These are phyloP conservation scores for Blepharisma stoltei DNA, from an alignment of 73 alveolate species.

Conservation along the genomic window DNA sequence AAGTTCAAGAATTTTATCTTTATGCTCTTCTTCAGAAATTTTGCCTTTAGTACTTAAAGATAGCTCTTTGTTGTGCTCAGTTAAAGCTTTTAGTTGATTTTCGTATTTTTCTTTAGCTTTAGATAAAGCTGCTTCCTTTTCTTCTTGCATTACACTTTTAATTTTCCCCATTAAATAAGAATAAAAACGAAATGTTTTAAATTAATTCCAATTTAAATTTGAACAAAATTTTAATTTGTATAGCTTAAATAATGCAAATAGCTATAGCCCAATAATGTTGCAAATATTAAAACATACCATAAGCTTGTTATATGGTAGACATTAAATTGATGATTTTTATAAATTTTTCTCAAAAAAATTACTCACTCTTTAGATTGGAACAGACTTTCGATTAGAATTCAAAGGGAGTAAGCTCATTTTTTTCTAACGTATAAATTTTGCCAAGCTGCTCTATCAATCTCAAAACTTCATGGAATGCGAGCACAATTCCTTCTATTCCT, in stretches of 20 bases:
- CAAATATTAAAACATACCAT: too few relatives aligned
- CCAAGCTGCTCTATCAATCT: not conserved
- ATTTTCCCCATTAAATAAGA: too few relatives aligned
- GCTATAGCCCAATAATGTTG: too few relatives aligned
- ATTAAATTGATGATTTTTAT: too few relatives aligned
- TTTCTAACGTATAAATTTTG: not conserved
- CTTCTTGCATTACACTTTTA: not conserved
- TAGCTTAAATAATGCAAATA: too few relatives aligned
- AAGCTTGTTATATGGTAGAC: too few relatives aligned
- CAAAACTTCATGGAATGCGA: not conserved
- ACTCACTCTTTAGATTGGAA: too few relatives aligned
- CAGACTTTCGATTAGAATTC: too few relatives aligned
- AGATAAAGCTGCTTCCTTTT: not conserved
- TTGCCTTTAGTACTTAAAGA: not conserved
- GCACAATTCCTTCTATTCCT: not conserved
- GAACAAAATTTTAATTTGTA: too few relatives aligned
- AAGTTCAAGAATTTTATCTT: not conserved
- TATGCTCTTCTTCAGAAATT: not conserved
- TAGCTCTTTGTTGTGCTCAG: not conserved
- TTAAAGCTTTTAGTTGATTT: not conserved
- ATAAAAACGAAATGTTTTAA: too few relatives aligned
- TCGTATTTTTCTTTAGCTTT: conserved; percentile 5
- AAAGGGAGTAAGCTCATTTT: not conserved
- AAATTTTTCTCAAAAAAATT: too few relatives aligned
- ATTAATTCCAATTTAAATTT: too few relatives aligned